These are phyloP conservation scores for Starmera amethionina DNA, from an alignment of 805 yeast species.

Conservation along the genomic window DNA sequence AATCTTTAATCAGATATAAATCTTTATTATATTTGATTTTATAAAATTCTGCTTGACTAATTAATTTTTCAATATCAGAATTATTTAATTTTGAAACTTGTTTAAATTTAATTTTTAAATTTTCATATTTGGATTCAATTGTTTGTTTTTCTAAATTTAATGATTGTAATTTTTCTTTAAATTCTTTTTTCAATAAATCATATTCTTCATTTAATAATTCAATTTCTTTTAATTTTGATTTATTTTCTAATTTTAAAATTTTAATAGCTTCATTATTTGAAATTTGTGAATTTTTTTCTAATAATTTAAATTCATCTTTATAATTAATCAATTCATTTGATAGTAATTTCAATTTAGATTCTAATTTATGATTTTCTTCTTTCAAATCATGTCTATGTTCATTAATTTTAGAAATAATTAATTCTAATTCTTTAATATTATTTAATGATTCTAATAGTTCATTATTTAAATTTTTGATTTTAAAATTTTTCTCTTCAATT, in stretches of 20 bases:
- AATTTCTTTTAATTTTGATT: conserved; percentile 12
- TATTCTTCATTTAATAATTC: conserved; percentile 16
- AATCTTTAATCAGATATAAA: conserved; percentile 24
- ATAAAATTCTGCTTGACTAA: conserved; percentile 34
- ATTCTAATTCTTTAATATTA: conserved; percentile 21
- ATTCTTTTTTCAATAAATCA: conserved; percentile 23
- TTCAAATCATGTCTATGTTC: conserved; percentile 19
- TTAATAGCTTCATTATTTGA: conserved; percentile 4
- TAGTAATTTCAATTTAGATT: conserved; percentile 19
- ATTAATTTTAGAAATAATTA: conserved; percentile 20
- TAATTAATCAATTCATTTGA: conserved; percentile 22
- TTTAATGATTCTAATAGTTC: conserved; percentile 15
- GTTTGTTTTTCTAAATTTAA: conserved; percentile 16
- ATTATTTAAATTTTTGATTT: conserved; percentile 14
- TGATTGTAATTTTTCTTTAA: conserved; percentile 17
- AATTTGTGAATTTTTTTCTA: conserved; percentile 5
- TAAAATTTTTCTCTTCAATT: conserved; percentile 15
- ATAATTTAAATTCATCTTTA: conserved; percentile 12
- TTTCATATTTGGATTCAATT: conserved; percentile 23
- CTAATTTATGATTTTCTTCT: conserved; percentile 23
- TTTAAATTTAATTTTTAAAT: conserved; percentile 16
- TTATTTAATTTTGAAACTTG: conserved; percentile 11
- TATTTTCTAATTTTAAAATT: conserved; percentile 3
- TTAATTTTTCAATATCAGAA: conserved; percentile 15
- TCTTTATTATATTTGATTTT: conserved; percentile 38